Conservation (phyloP, 1,284 basidiomycete species). For the Ceratobasidium sp. region DNA sequence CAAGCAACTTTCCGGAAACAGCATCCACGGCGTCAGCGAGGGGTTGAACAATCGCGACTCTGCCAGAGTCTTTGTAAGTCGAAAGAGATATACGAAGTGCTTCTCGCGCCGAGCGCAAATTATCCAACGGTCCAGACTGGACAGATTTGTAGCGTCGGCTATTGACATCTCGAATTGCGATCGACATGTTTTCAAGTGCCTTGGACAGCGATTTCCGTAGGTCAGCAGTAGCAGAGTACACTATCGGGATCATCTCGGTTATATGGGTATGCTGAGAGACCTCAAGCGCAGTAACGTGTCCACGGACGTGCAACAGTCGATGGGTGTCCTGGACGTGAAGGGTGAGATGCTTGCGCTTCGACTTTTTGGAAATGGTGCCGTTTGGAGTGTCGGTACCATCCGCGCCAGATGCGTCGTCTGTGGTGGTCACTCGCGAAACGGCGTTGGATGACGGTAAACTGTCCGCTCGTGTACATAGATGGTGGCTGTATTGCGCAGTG, state of each 20-base stretch:
- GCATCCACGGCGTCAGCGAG: slow-evolving; percentile 53
- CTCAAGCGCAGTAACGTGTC: slow-evolving; percentile 49
- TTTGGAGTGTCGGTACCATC: not conserved
- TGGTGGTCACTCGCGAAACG: slow-evolving; percentile 8
- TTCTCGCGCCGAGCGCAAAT: slow-evolving; percentile 52
- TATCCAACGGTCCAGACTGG: slow-evolving; percentile 46
- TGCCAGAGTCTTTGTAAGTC: slow-evolving; percentile 53
- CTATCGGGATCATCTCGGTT: slow-evolving; percentile 57
- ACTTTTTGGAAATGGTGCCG: not conserved
- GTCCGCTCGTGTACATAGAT: slow-evolving; percentile 33
- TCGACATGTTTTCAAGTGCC: slow-evolving; percentile 50
- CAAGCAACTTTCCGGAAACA: slow-evolving; percentile 46
- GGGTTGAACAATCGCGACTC: slow-evolving; percentile 57
- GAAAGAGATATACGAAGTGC: slow-evolving; percentile 51
- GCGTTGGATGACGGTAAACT: slow-evolving; percentile 5
- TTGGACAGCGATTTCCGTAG: slow-evolving; percentile 53
- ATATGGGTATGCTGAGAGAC: slow-evolving; percentile 52
- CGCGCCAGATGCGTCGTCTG: not conserved
- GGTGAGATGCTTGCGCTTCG: not conserved
- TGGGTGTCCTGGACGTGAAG: slow-evolving; percentile 50
- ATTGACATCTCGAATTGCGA: slow-evolving; percentile 57
- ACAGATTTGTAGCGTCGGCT: slow-evolving; percentile 54
- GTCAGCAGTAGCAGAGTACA: slow-evolving; percentile 54
- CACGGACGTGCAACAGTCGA: slow-evolving; percentile 53
- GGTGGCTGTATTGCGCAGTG: slow-evolving; percentile 33